phyloP scores from a whole-genome alignment of 179 eudicot species.

The Camellia oleifera region DNA sequence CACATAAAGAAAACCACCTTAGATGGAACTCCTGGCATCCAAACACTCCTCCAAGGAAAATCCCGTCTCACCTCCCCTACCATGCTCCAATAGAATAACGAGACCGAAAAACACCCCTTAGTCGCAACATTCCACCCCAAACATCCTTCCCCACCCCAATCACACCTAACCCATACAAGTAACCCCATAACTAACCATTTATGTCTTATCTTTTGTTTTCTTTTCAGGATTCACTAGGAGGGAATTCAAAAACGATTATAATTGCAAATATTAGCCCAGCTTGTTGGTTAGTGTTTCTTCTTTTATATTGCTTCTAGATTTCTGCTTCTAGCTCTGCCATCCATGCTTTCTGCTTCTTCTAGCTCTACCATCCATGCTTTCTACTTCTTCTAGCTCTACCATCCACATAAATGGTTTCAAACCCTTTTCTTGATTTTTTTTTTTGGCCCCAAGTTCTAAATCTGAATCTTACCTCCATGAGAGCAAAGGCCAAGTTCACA shows the following conservation, averaged over 20 bases:
- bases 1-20: no score
- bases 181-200: no score
- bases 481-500: neutral
- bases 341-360: neutral
- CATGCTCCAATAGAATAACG: no score
- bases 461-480: neutral
- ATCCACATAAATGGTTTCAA: neutral
- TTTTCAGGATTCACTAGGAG: slow-evolving; percentile 95
- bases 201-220: neutral
- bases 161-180: no score
- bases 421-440: neutral
- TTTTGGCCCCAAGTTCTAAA: neutral
- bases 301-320: neutral
- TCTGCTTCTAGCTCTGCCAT: neutral
- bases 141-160: no score
- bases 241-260: slow-evolving; percentile 91
- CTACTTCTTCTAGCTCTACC: neutral
- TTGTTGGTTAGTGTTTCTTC: slow-evolving; percentile 54
- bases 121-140: no score
- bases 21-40: no score
- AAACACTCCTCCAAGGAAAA: no score
- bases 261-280: slow-evolving; percentile 98
- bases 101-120: no score
- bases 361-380: neutral
- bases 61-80: no score